These are phyloP conservation scores for Cucurbita maxima DNA, from an alignment of 306 rosid genomes.

Conservation along the genomic window DNA sequence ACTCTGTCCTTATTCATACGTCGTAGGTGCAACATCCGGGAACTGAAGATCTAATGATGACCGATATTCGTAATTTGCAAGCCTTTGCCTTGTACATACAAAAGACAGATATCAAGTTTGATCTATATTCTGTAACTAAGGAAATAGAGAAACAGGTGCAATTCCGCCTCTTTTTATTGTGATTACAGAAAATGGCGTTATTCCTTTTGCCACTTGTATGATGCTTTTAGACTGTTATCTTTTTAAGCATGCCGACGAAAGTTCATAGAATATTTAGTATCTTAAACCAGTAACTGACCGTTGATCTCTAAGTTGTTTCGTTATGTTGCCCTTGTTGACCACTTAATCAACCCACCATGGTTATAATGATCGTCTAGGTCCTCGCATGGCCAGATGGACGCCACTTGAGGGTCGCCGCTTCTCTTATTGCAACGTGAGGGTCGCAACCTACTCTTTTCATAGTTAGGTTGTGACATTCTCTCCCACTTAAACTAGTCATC, in stretches of 20 bases:
- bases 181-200: neutral
- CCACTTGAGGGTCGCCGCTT: too few species aligned
- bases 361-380: neutral
- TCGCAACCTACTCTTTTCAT: too few species aligned
- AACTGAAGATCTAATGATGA: slow-evolving; percentile 95
- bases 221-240: neutral
- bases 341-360: neutral
- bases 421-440: too few species aligned
- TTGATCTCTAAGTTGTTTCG: neutral
- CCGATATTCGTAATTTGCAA: slow-evolving; percentile 84
- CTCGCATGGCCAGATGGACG: too few species aligned
- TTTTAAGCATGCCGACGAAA: neutral
- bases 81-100: slow-evolving; percentile 83
- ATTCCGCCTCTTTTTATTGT: slow-evolving; percentile 11
- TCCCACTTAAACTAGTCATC: too few species aligned
- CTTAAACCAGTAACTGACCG: neutral
- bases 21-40: slow-evolving; percentile 97
- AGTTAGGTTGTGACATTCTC: too few species aligned
- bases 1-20: slow-evolving; percentile 18
- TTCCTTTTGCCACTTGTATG: neutral
- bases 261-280: neutral
- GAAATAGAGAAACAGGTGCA: slow-evolving; percentile 94
- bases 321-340: neutral
- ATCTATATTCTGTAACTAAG: slow-evolving; percentile 76
- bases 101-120: slow-evolving; percentile 87